Evolutionary conservation across 176 grass and related monocot genomes (phyloP).

Genomic region (Coix lacrymajobi): DNA sequence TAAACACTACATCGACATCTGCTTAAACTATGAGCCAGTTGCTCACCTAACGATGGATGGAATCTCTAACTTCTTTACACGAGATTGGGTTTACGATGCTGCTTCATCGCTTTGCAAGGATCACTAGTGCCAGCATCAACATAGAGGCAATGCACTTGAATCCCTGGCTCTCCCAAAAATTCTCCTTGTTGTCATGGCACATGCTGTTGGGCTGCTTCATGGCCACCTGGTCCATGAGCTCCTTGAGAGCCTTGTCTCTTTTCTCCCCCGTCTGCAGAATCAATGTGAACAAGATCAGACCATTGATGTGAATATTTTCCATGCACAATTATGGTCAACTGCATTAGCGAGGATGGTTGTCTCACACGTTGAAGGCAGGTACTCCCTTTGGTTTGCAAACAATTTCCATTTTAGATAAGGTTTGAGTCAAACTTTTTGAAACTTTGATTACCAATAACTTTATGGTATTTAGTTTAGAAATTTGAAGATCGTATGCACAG

Average conservation of each 20-base stretch:
- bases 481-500: not conserved
- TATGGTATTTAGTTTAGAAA: not conserved
- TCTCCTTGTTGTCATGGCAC: slow-evolving; percentile 22
- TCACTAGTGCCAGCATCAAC: slow-evolving; percentile 65
- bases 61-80: slow-evolving; percentile 35
- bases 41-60: slow-evolving; percentile 31
- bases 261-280: slow-evolving; percentile 70
- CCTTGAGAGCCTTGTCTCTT: slow-evolving; percentile 80
- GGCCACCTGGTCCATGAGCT: slow-evolving; percentile 75
- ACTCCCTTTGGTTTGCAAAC: not conserved
- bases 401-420: not conserved
- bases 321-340: slow-evolving; percentile 10
- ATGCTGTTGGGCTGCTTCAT: slow-evolving; percentile 32
- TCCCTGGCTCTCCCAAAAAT: slow-evolving; percentile 71
- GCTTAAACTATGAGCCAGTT: slow-evolving; percentile 41
- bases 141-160: slow-evolving; percentile 86
- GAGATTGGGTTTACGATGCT: not conserved
- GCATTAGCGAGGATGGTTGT: slow-evolving; percentile 5
- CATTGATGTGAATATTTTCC: slow-evolving; percentile 20
- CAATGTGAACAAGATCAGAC: not conserved
- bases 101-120: slow-evolving; percentile 58
- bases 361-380: slow-evolving; percentile 2
- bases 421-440: not conserved
- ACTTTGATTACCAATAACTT: not conserved
- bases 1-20: not conserved